phyloP scores from a whole-genome alignment of 352 stramenopile species.

The Blastocystis hominis region DNA sequence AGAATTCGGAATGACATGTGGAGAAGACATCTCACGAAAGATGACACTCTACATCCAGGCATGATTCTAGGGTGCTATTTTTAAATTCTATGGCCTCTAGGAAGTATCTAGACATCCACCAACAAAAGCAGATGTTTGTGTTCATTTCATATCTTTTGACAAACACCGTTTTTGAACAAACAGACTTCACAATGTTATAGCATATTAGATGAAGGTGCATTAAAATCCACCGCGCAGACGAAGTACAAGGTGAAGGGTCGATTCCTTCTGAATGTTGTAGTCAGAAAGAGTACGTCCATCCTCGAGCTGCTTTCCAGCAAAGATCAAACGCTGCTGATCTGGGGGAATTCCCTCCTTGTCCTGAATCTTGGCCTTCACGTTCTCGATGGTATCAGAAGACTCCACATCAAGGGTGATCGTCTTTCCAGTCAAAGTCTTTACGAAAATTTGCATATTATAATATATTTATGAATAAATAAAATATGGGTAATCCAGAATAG shows the following conservation, averaged over 20 bases:
- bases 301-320: conserved; percentile 98
- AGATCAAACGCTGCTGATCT: conserved; percentile 99
- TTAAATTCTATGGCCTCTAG: too few species aligned
- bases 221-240: conserved; percentile 75
- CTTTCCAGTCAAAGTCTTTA: conserved; percentile 89
- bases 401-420: conserved; percentile 99
- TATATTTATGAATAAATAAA: conserved; percentile 13
- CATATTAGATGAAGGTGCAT: conserved; percentile 47
- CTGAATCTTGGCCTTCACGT: conserved; percentile 99
- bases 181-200: neutral
- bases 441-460: conserved; percentile 80
- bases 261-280: conserved; percentile 89
- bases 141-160: neutral
- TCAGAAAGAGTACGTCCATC: conserved; percentile 81
- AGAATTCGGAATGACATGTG: neutral
- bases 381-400: conserved; percentile 96
- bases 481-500: neutral
- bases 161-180: too few species aligned
- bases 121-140: neutral
- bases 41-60: too few species aligned
- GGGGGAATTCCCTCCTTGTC: conserved; percentile 99
- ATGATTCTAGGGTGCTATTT: too few species aligned
- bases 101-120: neutral
- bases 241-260: conserved; percentile 91
- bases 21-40: too few species aligned